Conservation (phyloP, 164 flowering plant genomes). For the Vitis amurensis region DNA sequence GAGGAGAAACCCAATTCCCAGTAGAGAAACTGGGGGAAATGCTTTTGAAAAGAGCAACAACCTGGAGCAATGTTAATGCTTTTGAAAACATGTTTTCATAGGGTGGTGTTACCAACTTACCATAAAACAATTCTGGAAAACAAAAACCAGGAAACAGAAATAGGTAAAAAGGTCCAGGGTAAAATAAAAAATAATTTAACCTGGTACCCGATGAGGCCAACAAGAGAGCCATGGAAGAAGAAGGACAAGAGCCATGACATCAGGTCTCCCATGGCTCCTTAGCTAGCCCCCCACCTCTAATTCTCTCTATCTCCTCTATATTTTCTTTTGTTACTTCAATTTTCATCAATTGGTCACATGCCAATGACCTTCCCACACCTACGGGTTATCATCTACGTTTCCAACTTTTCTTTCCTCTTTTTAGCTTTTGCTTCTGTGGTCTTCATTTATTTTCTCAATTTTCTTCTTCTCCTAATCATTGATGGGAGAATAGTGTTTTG, state of each 20-base stretch:
- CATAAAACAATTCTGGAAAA: too few relatives aligned
- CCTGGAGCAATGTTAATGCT: too few relatives aligned
- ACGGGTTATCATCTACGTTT: background rate
- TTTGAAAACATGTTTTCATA: too few relatives aligned
- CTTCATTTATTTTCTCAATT: too few relatives aligned
- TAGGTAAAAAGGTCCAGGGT: background rate
- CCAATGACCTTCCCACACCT: too few relatives aligned
- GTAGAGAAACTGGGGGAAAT: too few relatives aligned
- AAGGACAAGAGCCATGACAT: constrained; percentile 29
- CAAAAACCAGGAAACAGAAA: background rate
- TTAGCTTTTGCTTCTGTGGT: too few relatives aligned
- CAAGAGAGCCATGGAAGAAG: constrained; percentile 20
- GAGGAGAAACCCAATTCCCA: too few relatives aligned
- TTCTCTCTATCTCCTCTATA: background rate
- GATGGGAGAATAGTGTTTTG: too few relatives aligned
- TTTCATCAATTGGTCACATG: background rate
- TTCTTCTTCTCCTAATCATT: too few relatives aligned
- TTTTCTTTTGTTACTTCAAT: background rate
- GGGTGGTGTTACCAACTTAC: too few relatives aligned
- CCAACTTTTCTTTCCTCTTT: background rate
- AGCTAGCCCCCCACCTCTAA: background rate
- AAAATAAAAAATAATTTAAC: background rate
- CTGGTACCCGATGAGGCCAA: constrained; percentile 26
- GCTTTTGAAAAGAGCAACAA: too few relatives aligned
- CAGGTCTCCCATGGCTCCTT: constrained; percentile 16